Conservation (phyloP, 345 rosid genomes). For the Durio zibethinus region DNA sequence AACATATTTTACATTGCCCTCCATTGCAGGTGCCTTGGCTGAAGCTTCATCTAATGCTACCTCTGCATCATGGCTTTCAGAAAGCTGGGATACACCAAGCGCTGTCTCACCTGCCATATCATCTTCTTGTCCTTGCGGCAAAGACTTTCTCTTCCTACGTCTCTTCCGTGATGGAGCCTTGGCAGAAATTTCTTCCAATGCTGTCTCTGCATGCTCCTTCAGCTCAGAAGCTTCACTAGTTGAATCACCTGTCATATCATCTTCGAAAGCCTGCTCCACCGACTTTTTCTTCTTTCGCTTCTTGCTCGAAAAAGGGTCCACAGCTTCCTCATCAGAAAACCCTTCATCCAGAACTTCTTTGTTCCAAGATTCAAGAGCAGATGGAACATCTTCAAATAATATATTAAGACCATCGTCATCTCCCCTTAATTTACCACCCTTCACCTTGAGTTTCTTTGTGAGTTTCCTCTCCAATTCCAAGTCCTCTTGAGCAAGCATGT, state of each 20-base stretch:
- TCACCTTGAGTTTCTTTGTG: constrained; percentile 82
- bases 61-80: constrained; percentile 23
- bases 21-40: constrained; percentile 17
- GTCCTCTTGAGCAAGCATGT: constrained; percentile 46
- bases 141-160: constrained; percentile 35
- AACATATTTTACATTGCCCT: constrained; percentile 49
- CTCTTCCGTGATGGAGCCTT: constrained; percentile 24
- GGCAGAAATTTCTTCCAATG: constrained; percentile 23
- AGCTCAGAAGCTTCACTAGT: constrained; percentile 18
- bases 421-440: constrained; percentile 62
- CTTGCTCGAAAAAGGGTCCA: constrained; percentile 26
- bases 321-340: background rate
- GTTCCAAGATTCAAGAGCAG: constrained; percentile 35
- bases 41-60: constrained; percentile 29
- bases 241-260: constrained; percentile 21
- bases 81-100: constrained; percentile 15
- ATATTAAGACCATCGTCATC: constrained; percentile 58
- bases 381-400: constrained; percentile 48
- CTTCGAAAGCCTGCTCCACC: constrained; percentile 25
- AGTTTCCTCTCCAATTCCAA: constrained; percentile 67
- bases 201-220: constrained; percentile 27
- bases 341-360: constrained; percentile 27
- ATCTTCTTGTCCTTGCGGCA: constrained; percentile 30
- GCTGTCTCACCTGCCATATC: constrained; percentile 19
- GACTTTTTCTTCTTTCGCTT: constrained; percentile 40